These are phyloP conservation scores for Ceratocystis ficicola DNA, from an alignment of 2,329 filamentous ascomycete genomes.

Conservation along the genomic window DNA sequence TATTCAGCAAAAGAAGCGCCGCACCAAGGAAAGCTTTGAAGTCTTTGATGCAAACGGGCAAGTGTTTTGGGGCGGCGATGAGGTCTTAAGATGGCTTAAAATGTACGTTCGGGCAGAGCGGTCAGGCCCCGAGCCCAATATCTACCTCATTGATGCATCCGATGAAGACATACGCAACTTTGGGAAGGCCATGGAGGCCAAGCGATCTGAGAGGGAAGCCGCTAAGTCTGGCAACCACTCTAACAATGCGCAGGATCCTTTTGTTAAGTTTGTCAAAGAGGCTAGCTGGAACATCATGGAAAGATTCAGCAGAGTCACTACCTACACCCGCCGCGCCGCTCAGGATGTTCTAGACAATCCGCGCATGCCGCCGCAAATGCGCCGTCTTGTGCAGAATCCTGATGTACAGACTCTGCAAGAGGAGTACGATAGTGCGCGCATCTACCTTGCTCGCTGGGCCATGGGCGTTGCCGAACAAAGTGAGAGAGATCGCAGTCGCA, in stretches of 20 bases:
- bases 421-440: constrained; percentile 88
- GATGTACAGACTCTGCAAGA: constrained; percentile 93
- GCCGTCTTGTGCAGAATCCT: constrained; percentile 72
- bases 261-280: constrained; percentile 88
- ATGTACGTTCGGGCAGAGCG: constrained; percentile 73
- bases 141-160: constrained; percentile 80
- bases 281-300: constrained; percentile 94
- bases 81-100: constrained; percentile 82
- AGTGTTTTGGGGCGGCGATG: constrained; percentile 96
- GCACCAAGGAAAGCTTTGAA: constrained; percentile 73
- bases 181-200: constrained; percentile 33
- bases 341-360: constrained; percentile 88
- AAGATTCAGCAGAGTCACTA: constrained; percentile 93
- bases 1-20: constrained; percentile 81
- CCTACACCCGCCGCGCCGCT: constrained; percentile 82
- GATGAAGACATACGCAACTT: constrained; percentile 77
- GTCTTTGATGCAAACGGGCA: constrained; percentile 74
- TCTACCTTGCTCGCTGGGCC: constrained; percentile 92
- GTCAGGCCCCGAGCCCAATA: constrained; percentile 73
- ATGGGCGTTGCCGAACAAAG: constrained; percentile 98
- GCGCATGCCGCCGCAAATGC: constrained; percentile 76
- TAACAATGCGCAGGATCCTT: constrained; percentile 62
- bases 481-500: constrained; percentile 69
- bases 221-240: constrained; percentile 34
- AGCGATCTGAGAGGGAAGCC: constrained; percentile 28